phyloP scores from a whole-genome alignment of 2,329 filamentous ascomycete genomes.

The Botrytis medusae region DNA sequence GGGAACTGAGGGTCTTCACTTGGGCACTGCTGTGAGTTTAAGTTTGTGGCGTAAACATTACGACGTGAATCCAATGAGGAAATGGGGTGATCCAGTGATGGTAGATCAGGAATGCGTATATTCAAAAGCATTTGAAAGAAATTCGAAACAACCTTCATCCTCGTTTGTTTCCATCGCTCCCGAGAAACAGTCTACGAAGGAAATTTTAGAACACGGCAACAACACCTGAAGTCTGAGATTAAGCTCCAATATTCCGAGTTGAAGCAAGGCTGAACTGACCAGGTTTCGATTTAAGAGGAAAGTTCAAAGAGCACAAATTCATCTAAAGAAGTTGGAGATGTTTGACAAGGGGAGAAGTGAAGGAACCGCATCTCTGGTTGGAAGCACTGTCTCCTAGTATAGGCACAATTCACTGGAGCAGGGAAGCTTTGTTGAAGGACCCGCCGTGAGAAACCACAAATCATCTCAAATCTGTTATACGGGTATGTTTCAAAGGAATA shows the following conservation, averaged over 20 bases:
- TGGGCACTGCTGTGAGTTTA: not conserved
- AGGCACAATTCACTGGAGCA: not conserved
- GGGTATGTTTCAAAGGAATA: not conserved
- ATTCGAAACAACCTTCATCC: not conserved
- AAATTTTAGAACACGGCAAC: not conserved
- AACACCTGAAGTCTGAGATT: not conserved
- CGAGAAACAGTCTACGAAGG: not conserved
- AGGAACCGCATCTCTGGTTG: too few species aligned
- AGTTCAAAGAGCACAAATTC: not conserved
- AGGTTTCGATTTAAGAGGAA: too few species aligned
- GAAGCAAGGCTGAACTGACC: not conserved
- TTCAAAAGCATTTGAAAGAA: not conserved
- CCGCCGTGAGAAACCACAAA: not conserved
- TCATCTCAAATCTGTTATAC: not conserved
- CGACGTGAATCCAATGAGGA: accelerated
- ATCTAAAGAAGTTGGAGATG: not conserved
- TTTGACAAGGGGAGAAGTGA: not conserved
- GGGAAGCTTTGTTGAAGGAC: not conserved
- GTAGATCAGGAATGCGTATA: not conserved
- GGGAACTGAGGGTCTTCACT: not conserved
- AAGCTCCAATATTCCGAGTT: not conserved
- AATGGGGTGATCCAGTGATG: not conserved
- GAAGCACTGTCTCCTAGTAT: not conserved
- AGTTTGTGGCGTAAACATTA: not conserved
- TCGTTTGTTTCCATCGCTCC: constrained; percentile 5